A percentile compares a stretch with the other conserved stretches of the same genome.
Conservation (phyloP, 169 alveolate species). For the Plasmodium gaboni region DNA sequence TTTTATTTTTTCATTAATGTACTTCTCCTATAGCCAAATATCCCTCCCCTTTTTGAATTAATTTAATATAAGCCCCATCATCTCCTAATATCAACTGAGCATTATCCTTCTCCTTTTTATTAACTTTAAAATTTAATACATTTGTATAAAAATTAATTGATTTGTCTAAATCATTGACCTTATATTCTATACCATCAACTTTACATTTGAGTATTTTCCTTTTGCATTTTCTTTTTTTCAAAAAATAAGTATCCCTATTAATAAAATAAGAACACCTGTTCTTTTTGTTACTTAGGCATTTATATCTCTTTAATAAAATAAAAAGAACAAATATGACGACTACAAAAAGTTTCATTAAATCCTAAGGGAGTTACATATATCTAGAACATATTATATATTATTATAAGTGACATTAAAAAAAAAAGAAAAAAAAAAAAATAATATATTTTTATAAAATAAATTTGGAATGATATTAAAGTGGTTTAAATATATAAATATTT, state of each 20-base stretch:
- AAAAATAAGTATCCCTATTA: slow-evolving; percentile 9
- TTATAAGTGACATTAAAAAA: neutral
- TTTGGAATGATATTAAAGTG: no score
- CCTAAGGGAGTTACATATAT: neutral
- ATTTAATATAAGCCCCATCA: slow-evolving; percentile 52
- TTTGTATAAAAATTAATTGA: slow-evolving; percentile 56
- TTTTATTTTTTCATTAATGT: neutral
- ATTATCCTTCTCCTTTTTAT: slow-evolving; percentile 18
- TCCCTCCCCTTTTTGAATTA: slow-evolving; percentile 49
- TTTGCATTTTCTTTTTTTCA: slow-evolving; percentile 16
- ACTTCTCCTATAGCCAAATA: slow-evolving; percentile 50
- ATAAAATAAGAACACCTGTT: slow-evolving; percentile 21
- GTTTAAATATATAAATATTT: no score
- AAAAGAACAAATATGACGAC: slow-evolving; percentile 29
- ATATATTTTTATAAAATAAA: no score
- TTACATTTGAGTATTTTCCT: slow-evolving; percentile 40
- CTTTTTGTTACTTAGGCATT: slow-evolving; percentile 29
- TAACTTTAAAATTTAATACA: slow-evolving; percentile 37
- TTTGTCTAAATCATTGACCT: slow-evolving; percentile 33
- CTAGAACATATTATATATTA: no score
- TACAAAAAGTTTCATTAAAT: slow-evolving; percentile 7
- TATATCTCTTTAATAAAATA: slow-evolving; percentile 10
- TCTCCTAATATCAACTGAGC: slow-evolving; percentile 36
- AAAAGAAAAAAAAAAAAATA: neutral
- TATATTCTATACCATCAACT: slow-evolving; percentile 73